Conservation (phyloP, 1,139 yeast genomes). For the Kodamaea sp. region DNA sequence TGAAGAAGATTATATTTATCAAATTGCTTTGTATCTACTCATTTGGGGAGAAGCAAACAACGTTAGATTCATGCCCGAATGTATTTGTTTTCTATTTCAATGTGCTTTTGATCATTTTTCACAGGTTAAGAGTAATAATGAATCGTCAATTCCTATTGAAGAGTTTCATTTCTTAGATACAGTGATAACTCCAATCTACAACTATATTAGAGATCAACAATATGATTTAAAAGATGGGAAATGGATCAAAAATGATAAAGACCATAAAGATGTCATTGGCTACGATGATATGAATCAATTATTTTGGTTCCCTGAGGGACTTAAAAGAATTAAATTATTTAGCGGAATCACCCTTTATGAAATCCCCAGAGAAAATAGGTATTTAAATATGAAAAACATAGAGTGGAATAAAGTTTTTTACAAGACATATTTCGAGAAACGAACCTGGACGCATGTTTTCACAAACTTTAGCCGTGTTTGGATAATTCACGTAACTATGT, state of each 20-base stretch:
- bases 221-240: slow-evolving; percentile 33
- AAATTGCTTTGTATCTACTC: slow-evolving; percentile 32
- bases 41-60: slow-evolving; percentile 47
- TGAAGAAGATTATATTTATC: slow-evolving; percentile 24
- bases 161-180: slow-evolving; percentile 28
- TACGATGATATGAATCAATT: slow-evolving; percentile 85
- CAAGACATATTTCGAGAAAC: slow-evolving; percentile 69
- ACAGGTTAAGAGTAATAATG: not conserved
- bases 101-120: slow-evolving; percentile 25
- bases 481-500: slow-evolving; percentile 73
- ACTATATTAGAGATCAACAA: slow-evolving; percentile 42
- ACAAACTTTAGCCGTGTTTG: slow-evolving; percentile 80
- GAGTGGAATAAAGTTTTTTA: slow-evolving; percentile 62
- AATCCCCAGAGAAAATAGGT: slow-evolving; percentile 44
- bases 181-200: slow-evolving; percentile 46
- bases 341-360: slow-evolving; percentile 37
- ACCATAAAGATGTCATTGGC: slow-evolving; percentile 70
- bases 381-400: slow-evolving; percentile 42
- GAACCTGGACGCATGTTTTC: slow-evolving; percentile 75
- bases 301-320: slow-evolving; percentile 74
- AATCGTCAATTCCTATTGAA: not conserved
- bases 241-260: slow-evolving; percentile 52
- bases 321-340: slow-evolving; percentile 44
- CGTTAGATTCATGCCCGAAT: slow-evolving; percentile 42
- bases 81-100: slow-evolving; percentile 37